Conservation (phyloP, 1,139 yeast genomes). For the Geotrichum citri-aurantii region DNA sequence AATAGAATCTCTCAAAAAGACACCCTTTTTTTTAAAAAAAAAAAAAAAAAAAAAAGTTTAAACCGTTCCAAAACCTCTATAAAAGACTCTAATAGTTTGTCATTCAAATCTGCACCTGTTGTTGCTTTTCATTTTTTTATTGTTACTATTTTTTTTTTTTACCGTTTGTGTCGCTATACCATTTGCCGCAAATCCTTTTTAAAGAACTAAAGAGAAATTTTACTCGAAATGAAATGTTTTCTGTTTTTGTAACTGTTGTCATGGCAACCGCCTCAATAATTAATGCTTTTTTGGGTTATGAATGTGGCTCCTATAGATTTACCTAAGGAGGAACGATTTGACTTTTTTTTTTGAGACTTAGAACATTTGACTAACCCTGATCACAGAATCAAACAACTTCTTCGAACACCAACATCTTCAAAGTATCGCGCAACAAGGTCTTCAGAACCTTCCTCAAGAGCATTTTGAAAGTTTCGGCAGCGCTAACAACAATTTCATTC, state of each 20-base stretch:
- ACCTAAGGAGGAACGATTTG: background rate
- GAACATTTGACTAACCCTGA: background rate
- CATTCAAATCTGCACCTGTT: background rate
- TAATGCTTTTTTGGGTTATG: background rate
- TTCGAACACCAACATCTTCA: background rate
- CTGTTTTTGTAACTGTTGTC: background rate
- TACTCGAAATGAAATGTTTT: background rate
- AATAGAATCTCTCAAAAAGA: background rate
- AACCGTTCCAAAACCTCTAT: background rate
- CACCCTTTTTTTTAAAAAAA: background rate
- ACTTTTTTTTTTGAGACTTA: background rate
- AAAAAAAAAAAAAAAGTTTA: background rate
- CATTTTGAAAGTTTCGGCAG: background rate
- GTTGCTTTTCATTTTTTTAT: background rate
- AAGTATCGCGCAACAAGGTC: background rate
- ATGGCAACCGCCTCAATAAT: background rate
- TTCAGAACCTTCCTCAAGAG: background rate
- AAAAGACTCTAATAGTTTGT: background rate
- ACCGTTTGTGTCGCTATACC: background rate
- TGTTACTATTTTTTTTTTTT: background rate
- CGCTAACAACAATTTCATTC: background rate
- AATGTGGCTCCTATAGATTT: background rate
- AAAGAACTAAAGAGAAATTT: background rate
- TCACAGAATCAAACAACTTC: background rate
- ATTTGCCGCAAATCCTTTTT: background rate